Evolutionary conservation across 139 green algal genomes (phyloP), one percentile per base, ranked within the genome.

Genomic region (Haematococcus lacustris): DNA sequence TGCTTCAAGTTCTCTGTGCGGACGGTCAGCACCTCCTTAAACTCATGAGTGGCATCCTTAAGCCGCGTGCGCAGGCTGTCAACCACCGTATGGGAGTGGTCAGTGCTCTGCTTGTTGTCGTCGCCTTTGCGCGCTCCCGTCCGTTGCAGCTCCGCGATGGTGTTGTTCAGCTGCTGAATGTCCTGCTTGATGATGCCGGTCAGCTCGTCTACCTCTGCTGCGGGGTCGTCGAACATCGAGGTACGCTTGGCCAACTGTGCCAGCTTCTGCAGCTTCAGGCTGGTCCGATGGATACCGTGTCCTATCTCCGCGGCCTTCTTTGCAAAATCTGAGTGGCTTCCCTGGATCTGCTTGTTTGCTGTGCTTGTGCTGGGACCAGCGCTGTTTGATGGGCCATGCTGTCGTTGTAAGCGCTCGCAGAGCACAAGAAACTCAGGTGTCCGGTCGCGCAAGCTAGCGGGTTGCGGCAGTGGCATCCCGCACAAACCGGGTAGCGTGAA

Each of bases 211-310:
- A 99, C 96, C 76, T 98, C 93, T 39, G 79, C 66, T 28, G 92
- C 86, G 0, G 93, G 93, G 76, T 99, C 95, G 75, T 99, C 94
- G 80, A 99, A 99, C 84, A 95, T 96, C 30, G 88, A 94, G 7
- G 92, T 98, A 34, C 92, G 88, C 82, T 96, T 97, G 1, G 95
- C 95, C 17, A 99, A 86, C 84, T 96, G 88, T 1, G 92, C 85
- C 25, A 98, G 86, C 75, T 92, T 91, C 51, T 90, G 82, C n/a
- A 99, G 88, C 77, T 97, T 98, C 37, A 90, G 32, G 1, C 88
- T 94, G 1, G 95, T 98, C n/a, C 73, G 84, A 73, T 98, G 94
- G 47, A 99, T 98, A 33, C 81, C 86, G 23, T 94, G 74, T 0
- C 95, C 95, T 38, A 99, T 96, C 2, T 86, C 72, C 4, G 90